These are phyloP conservation scores for Oxytropis ochrocephala DNA, from an alignment of 306 rosid genomes.

Conservation along the genomic window DNA sequence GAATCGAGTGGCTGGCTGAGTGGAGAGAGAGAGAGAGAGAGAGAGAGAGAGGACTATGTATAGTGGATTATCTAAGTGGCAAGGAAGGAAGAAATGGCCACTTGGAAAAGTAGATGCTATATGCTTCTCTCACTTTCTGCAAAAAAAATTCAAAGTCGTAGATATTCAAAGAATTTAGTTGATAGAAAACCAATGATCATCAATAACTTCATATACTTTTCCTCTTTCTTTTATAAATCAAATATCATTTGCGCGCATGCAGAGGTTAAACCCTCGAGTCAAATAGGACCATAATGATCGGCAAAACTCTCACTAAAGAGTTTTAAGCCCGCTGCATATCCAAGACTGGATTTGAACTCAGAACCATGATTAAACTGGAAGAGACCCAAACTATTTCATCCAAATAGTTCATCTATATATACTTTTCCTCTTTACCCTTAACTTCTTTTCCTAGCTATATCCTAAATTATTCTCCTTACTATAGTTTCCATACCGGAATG, in stretches of 20 bases:
- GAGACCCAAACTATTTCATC: too few relatives aligned
- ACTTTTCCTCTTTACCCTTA: background rate
- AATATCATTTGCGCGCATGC: too few relatives aligned
- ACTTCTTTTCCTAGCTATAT: background rate
- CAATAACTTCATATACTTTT: background rate
- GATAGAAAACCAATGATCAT: background rate
- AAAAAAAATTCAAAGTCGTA: background rate
- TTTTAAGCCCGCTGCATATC: too few relatives aligned
- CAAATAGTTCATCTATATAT: too few relatives aligned
- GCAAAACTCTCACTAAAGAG: too few relatives aligned
- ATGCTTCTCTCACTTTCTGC: constrained; percentile 16
- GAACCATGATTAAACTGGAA: too few relatives aligned
- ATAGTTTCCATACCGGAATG: background rate
- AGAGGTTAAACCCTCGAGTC: too few relatives aligned
- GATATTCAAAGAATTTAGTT: constrained; percentile 10
- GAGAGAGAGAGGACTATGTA: background rate
- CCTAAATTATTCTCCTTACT: background rate
- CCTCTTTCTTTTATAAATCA: too few relatives aligned
- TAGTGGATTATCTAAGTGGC: constrained; percentile 19
- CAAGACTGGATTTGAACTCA: too few relatives aligned
- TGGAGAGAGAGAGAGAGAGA: background rate
- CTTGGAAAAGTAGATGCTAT: constrained; percentile 21
- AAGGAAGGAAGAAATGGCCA: background rate
- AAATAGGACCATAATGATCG: too few relatives aligned
- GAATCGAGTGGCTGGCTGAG: background rate